Evolutionary conservation across 352 stramenopile species (phyloP).

Genomic region (Globisporangium takayamanum): DNA sequence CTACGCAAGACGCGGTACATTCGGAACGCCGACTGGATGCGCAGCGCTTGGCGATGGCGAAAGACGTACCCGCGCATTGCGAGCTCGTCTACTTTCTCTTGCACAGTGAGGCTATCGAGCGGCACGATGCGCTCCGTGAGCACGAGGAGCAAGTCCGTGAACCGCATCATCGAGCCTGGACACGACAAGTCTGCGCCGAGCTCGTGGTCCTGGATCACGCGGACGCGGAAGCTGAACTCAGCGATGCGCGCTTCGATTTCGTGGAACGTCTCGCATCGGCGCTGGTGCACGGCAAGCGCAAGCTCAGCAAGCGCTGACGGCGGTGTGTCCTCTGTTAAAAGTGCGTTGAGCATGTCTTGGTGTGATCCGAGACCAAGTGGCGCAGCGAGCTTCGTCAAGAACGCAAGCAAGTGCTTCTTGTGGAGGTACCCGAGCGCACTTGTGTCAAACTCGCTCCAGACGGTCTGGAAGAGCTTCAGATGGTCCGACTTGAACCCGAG

Average conservation of each 20-base stretch:
- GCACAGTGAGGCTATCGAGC: conserved; percentile 62
- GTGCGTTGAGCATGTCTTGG: conserved; percentile 25
- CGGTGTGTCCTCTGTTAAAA: conserved; percentile 31
- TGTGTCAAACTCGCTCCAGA: conserved; percentile 74
- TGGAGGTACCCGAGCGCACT: conserved; percentile 70
- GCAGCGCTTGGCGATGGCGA: conserved; percentile 48
- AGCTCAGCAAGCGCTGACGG: conserved; percentile 20
- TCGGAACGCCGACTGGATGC: conserved; percentile 56
- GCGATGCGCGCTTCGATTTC: conserved; percentile 63
- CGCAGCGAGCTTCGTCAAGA: conserved; percentile 42
- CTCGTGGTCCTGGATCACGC: conserved; percentile 52
- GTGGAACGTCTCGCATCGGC: conserved; percentile 50
- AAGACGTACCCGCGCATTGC: conserved; percentile 64
- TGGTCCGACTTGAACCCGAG: conserved; percentile 59
- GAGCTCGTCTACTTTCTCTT: conserved; percentile 81
- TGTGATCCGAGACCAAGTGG: conserved; percentile 52
- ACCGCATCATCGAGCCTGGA: conserved; percentile 64
- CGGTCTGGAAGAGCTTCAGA: conserved; percentile 52
- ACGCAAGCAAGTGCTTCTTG: conserved; percentile 49
- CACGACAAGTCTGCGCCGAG: conserved; percentile 34
- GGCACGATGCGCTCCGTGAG: conserved; percentile 61
- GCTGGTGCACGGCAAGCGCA: conserved; percentile 28
- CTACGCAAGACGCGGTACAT: conserved; percentile 47
- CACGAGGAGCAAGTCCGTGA: conserved; percentile 66
- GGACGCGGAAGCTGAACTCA: conserved; percentile 57